Percentiles rank a stretch among this genome's conserved stretches.
Evolutionary conservation across 768 basidiomycete genomes (phyloP).

Genomic region (Lactarius trivialis): DNA sequence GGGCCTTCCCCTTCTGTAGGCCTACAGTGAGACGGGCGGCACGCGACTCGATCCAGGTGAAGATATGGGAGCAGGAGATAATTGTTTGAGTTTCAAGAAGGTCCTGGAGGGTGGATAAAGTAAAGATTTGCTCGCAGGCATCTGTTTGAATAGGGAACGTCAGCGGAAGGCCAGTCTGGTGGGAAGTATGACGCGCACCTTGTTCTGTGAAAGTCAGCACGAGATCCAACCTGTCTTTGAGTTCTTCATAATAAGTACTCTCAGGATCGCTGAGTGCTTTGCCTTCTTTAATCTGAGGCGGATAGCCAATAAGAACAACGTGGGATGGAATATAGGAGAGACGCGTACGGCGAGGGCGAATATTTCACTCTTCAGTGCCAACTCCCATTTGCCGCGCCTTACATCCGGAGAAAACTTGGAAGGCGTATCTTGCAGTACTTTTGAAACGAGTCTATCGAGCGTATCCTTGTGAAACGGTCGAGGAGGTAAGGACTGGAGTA

Average conservation of each 20-base stretch:
- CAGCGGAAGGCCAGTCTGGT: not conserved
- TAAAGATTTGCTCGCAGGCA: conserved; percentile 70
- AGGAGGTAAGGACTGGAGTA: conserved; percentile 12
- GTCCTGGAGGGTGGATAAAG: conserved; percentile 70
- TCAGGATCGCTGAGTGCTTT: conserved; percentile 47
- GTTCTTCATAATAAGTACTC: conserved; percentile 52
- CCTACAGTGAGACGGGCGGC: conserved; percentile 63
- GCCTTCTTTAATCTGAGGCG: conserved; percentile 57
- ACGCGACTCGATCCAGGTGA: conserved; percentile 80
- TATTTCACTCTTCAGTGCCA: conserved; percentile 61
- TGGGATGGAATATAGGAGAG: not conserved
- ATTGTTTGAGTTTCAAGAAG: conserved; percentile 84
- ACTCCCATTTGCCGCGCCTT: conserved; percentile 69
- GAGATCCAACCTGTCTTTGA: conserved; percentile 62
- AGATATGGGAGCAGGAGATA: conserved; percentile 75
- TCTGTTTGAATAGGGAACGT: conserved; percentile 37
- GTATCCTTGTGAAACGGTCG: conserved; percentile 16
- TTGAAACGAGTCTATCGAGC: conserved; percentile 16
- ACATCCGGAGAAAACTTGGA: conserved; percentile 42
- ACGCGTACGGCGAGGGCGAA: conserved; percentile 59
- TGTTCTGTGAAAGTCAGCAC: conserved; percentile 71
- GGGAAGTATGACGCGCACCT: conserved; percentile 38
- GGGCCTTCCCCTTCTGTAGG: conserved; percentile 85
- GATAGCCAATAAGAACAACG: not conserved
- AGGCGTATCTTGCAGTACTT: conserved; percentile 15